Percentiles rank a stretch among this genome's conserved stretches.
Evolutionary conservation across 768 basidiomycete genomes (phyloP).

Genomic region (Tephrocybe sp.): DNA sequence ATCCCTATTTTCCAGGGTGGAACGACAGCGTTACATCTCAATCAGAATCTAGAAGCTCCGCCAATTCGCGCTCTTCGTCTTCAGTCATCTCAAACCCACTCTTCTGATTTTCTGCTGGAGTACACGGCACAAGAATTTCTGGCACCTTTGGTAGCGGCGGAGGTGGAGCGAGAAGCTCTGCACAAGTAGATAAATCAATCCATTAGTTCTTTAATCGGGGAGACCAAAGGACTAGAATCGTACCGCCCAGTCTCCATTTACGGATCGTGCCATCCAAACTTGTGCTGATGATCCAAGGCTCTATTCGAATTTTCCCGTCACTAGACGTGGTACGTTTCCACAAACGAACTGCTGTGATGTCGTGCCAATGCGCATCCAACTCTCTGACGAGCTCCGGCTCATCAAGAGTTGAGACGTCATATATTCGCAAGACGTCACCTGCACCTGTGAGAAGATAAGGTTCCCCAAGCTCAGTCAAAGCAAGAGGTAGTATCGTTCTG

Average conservation of each 20-base stretch:
- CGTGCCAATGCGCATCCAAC: constrained; percentile 89
- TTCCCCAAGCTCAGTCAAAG: constrained; percentile 61
- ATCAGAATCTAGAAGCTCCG: constrained; percentile 58
- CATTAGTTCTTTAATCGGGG: background rate
- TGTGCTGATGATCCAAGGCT: constrained; percentile 81
- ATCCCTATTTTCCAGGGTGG: constrained; percentile 54
- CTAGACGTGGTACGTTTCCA: constrained; percentile 60
- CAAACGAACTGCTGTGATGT: constrained; percentile 72
- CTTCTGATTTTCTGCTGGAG: constrained; percentile 15
- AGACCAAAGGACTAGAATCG: constrained; percentile 7
- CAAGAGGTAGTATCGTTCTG: constrained; percentile 70
- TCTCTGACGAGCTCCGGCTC: constrained; percentile 72
- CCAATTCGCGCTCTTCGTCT: constrained; percentile 89
- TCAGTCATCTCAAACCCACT: constrained; percentile 59
- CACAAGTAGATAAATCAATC: background rate
- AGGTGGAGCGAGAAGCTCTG: constrained; percentile 43
- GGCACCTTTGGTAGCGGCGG: constrained; percentile 12
- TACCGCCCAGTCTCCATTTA: constrained; percentile 78
- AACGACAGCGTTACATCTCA: constrained; percentile 19
- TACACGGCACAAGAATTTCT: constrained; percentile 9
- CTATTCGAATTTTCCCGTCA: constrained; percentile 49
- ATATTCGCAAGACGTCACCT: constrained; percentile 82
- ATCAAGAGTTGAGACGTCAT: constrained; percentile 68
- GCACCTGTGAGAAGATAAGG: constrained; percentile 81
- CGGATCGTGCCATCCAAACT: constrained; percentile 88